These are phyloP conservation scores for Yarrowia sp. DNA, from an alignment of 805 yeast species.

Conservation along the genomic window DNA sequence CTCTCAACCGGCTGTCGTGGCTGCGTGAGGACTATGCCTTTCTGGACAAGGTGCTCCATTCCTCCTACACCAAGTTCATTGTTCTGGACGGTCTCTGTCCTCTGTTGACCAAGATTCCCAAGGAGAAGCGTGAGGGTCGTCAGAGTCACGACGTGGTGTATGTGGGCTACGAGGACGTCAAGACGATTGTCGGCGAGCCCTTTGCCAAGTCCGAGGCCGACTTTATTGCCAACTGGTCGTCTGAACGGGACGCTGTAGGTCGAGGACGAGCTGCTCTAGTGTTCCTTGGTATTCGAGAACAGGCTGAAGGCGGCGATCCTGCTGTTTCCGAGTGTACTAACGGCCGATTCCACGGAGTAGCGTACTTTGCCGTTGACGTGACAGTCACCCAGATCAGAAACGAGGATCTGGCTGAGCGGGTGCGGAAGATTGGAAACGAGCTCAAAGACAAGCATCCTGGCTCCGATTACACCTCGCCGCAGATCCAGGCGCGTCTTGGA, in stretches of 20 bases:
- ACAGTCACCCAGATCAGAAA: constrained; percentile 41
- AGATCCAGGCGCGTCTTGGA: constrained; percentile 34
- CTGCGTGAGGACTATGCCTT: constrained; percentile 63
- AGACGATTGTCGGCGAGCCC: constrained; percentile 51
- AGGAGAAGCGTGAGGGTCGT: constrained; percentile 9
- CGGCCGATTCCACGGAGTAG: constrained; percentile 49
- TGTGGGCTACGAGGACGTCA: constrained; percentile 46
- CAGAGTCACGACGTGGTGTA: constrained; percentile 18
- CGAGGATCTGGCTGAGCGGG: constrained; percentile 44
- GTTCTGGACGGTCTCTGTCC: constrained; percentile 50
- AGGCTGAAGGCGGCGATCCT: constrained; percentile 45
- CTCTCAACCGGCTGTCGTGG: constrained; percentile 69
- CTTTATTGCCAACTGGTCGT: constrained; percentile 49
- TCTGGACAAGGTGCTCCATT: constrained; percentile 55
- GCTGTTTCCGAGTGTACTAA: constrained; percentile 41
- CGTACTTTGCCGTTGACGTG: constrained; percentile 53
- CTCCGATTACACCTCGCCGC: constrained; percentile 27
- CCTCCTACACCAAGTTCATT: constrained; percentile 59
- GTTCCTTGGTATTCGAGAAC: constrained; percentile 57
- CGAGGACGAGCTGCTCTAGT: constrained; percentile 48
- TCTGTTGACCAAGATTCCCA: constrained; percentile 40
- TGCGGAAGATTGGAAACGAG: constrained; percentile 25
- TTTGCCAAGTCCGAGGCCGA: constrained; percentile 46
- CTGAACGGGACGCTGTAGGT: constrained; percentile 49
- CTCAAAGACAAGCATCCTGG: constrained; percentile 39